Conservation (phyloP, 2,329 filamentous ascomycete species). For the Rhynchosporium graminicola region DNA sequence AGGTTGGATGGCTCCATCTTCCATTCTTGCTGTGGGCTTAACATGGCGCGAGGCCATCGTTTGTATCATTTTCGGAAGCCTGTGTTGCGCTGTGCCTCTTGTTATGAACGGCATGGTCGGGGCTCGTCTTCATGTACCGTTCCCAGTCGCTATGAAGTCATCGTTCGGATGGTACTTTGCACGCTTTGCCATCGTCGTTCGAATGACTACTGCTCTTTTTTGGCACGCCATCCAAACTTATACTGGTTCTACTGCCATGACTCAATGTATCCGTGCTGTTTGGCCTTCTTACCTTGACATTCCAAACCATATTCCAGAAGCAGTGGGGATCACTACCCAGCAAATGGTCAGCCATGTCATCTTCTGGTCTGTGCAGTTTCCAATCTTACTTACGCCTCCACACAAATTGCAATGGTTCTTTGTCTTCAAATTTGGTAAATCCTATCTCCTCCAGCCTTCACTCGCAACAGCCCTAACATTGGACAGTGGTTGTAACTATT, state of each 20-base stretch:
- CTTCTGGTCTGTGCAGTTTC: slow-evolving; percentile 35
- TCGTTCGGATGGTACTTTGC: slow-evolving; percentile 50
- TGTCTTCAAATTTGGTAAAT: slow-evolving; percentile 47
- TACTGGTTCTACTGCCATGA: slow-evolving; percentile 42
- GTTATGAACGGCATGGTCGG: slow-evolving; percentile 50
- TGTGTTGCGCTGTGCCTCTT: slow-evolving; percentile 53
- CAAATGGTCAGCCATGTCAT: slow-evolving; percentile 57
- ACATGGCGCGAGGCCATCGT: slow-evolving; percentile 42
- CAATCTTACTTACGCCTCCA: slow-evolving; percentile 52
- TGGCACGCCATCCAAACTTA: slow-evolving; percentile 38
- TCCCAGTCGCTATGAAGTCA: slow-evolving; percentile 47
- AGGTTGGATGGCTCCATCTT: slow-evolving; percentile 48
- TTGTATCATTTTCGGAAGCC: slow-evolving; percentile 58
- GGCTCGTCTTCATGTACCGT: slow-evolving; percentile 49
- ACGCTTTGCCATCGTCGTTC: slow-evolving; percentile 43
- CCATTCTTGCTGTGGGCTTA: slow-evolving; percentile 49
- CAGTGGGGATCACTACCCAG: slow-evolving; percentile 56
- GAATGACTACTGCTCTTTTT: slow-evolving; percentile 40
- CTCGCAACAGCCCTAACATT: not conserved
- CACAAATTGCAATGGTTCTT: slow-evolving; percentile 53
- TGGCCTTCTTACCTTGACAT: slow-evolving; percentile 56
- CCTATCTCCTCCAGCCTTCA: not conserved
- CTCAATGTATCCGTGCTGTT: slow-evolving; percentile 47
- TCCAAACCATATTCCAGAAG: slow-evolving; percentile 52
- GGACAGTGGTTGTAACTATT: slow-evolving; percentile 29